Evolutionary conservation across 1,139 yeast genomes (phyloP).

Genomic region (Taphrina wiesneri): DNA sequence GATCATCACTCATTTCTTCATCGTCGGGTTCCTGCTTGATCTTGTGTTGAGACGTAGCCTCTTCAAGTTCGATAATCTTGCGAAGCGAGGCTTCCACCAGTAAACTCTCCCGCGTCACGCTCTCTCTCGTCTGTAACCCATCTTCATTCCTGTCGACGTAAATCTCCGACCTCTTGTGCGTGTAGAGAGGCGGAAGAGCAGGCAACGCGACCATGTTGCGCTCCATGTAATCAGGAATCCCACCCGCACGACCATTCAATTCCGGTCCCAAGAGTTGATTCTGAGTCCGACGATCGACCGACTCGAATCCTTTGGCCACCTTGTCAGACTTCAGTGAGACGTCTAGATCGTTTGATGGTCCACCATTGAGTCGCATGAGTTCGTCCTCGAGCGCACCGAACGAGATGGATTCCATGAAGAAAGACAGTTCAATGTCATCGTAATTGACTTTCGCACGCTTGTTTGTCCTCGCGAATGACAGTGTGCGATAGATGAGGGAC

Average conservation of each 20-base stretch:
- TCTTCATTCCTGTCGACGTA: neutral
- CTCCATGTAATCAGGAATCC: conserved; percentile 27
- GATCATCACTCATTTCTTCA: conserved; percentile 3
- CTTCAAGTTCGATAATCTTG: conserved; percentile 12
- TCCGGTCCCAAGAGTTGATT: conserved; percentile 26
- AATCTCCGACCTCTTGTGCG: conserved; percentile 20
- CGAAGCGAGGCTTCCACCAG: conserved; percentile 24
- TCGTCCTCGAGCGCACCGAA: conserved; percentile 24
- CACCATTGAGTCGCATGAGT: conserved; percentile 1
- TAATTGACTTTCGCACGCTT: conserved; percentile 18
- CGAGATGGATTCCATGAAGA: conserved; percentile 16
- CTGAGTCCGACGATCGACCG: conserved; percentile 14
- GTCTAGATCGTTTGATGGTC: neutral
- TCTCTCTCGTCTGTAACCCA: conserved; percentile 18
- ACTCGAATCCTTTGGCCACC: conserved; percentile 28
- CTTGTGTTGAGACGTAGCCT: neutral
- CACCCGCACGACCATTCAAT: conserved; percentile 26
- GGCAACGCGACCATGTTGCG: conserved; percentile 20
- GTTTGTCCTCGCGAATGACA: conserved; percentile 20
- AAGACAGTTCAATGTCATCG: conserved; percentile 23
- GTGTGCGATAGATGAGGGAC: conserved; percentile 5
- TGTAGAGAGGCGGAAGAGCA: conserved; percentile 27
- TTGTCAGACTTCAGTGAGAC: conserved; percentile 10
- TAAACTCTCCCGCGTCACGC: conserved; percentile 14
- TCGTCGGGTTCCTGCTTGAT: neutral